Conservation (phyloP, 768 basidiomycete genomes). For the Boletus edulis region DNA sequence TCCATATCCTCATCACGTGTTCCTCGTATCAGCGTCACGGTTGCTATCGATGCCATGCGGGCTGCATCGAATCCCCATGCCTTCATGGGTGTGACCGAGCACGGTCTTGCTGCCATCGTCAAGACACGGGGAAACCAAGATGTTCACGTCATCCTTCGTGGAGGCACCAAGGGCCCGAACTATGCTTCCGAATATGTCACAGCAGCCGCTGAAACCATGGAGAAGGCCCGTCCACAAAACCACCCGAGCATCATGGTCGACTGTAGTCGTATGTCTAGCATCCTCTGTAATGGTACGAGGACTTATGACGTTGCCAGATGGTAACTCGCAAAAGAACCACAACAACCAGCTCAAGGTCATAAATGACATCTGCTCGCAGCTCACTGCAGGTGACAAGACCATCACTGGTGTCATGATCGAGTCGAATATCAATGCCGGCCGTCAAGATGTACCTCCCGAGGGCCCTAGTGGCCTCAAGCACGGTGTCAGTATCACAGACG, state of each 20-base stretch:
- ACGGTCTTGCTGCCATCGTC: slow-evolving; percentile 92
- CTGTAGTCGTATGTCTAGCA: slow-evolving; percentile 62
- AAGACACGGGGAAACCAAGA: slow-evolving; percentile 83
- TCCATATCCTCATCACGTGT: slow-evolving; percentile 1
- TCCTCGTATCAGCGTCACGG: slow-evolving; percentile 51
- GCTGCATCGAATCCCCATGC: slow-evolving; percentile 90
- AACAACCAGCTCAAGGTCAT: slow-evolving; percentile 86
- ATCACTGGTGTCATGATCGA: slow-evolving; percentile 99
- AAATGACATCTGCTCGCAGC: slow-evolving; percentile 69
- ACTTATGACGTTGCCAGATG: slow-evolving; percentile 48
- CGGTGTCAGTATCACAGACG: slow-evolving; percentile 89
- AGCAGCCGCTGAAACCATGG: slow-evolving; percentile 58
- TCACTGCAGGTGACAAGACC: slow-evolving; percentile 59
- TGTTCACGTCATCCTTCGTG: slow-evolving; percentile 95
- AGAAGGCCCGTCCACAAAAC: slow-evolving; percentile 53
- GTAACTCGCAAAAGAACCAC: slow-evolving; percentile 96
- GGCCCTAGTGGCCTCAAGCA: slow-evolving; percentile 70
- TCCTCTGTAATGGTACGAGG: neutral
- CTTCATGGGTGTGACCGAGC: slow-evolving; percentile 91
- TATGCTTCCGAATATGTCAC: slow-evolving; percentile 71
- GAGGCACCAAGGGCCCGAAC: slow-evolving; percentile 90
- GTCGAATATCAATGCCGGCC: slow-evolving; percentile 87
- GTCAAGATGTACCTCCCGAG: slow-evolving; percentile 80
- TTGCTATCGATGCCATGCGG: slow-evolving; percentile 97
- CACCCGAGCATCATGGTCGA: slow-evolving; percentile 84